Evolutionary conservation across 2,329 filamentous ascomycete genomes (phyloP).

Genomic region (Colletotrichum sp.): DNA sequence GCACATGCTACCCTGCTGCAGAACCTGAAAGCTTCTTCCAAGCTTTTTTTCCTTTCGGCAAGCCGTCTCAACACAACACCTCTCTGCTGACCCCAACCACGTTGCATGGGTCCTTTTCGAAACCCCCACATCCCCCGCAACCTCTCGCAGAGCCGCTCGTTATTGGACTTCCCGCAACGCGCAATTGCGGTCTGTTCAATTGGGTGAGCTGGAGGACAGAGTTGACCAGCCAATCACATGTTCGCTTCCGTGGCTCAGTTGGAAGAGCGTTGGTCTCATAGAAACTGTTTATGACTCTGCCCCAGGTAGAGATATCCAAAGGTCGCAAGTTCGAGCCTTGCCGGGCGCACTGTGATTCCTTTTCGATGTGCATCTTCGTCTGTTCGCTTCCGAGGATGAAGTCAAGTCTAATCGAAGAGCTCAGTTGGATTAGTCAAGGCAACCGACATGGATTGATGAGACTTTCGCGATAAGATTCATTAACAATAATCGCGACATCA

Average conservation of each 20-base stretch:
- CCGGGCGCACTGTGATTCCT: neutral
- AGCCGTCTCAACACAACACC: neutral
- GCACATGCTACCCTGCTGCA: neutral
- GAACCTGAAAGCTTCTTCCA: neutral
- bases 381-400: neutral
- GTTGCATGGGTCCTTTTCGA: neutral
- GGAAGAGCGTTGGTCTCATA: slow-evolving; percentile 15
- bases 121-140: neutral
- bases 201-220: neutral
- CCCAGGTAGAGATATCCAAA: neutral
- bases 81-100: neutral
- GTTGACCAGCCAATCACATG: neutral
- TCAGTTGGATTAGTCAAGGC: neutral
- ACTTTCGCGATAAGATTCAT: neutral
- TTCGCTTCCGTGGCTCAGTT: slow-evolving; percentile 2
- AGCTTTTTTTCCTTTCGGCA: neutral
- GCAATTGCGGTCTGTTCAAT: neutral
- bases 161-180: neutral
- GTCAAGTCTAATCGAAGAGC: neutral
- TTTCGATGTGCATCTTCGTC: neutral
- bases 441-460: neutral
- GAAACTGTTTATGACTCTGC: neutral
- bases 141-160: neutral
- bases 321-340: slow-evolving; percentile 15
- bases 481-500: neutral